Evolutionary conservation across 495 filamentous ascomycete genomes (phyloP).

Genomic region (Penicillium chermesinum): DNA sequence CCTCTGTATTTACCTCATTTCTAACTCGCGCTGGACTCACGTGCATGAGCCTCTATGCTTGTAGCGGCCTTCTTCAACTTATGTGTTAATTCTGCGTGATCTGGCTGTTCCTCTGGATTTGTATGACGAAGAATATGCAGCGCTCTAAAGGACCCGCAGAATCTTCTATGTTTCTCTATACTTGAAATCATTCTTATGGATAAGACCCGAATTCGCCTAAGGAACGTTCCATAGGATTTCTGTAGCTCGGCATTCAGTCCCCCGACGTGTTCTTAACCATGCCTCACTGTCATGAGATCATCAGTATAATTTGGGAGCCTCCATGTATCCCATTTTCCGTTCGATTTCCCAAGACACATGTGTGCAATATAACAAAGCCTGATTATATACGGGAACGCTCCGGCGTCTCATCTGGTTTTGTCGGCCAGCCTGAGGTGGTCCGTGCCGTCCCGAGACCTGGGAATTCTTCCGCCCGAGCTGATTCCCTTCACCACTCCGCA

Average conservation of each 20-base stretch:
- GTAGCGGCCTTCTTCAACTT: constrained; percentile 23
- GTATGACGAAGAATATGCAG: constrained; percentile 29
- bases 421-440: constrained; percentile 12
- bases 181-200: constrained; percentile 21
- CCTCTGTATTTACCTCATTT: constrained; percentile 17
- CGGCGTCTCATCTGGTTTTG: too few relatives aligned
- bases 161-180: constrained; percentile 28
- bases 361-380: too few relatives aligned
- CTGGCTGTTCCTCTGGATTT: constrained; percentile 27
- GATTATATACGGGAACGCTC: too few relatives aligned
- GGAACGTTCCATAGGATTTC: not conserved
- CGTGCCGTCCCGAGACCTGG: constrained; percentile 29
- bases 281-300: too few relatives aligned
- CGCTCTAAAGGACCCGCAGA: constrained; percentile 26
- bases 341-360: too few relatives aligned
- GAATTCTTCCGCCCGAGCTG: constrained; percentile 28
- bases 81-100: constrained; percentile 27
- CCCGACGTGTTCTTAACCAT: too few relatives aligned
- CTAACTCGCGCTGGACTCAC: constrained; percentile 11
- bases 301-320: too few relatives aligned
- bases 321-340: too few relatives aligned
- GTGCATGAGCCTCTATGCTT: constrained; percentile 12
- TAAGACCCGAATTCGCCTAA: constrained; percentile 7
- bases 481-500: constrained; percentile 3
- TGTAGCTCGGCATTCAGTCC: not conserved